phyloP scores from a whole-genome alignment of 2,329 filamentous ascomycete species.

The Escovopsis sp. region DNA sequence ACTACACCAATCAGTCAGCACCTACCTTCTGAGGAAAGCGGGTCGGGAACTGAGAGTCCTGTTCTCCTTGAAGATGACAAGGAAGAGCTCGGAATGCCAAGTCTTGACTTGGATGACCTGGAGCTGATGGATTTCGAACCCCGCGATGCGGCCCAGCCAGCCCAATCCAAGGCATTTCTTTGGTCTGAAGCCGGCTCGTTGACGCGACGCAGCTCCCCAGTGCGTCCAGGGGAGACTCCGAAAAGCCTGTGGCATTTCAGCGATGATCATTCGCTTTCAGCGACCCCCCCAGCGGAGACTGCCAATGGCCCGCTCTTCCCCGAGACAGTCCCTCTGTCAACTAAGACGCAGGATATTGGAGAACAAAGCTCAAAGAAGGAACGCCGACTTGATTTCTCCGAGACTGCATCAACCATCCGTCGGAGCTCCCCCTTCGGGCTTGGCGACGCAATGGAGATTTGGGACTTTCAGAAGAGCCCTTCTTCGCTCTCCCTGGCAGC shows the following conservation, averaged over 20 bases:
- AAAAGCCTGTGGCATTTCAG: conserved; percentile 12
- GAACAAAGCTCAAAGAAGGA: background rate
- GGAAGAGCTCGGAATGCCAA: conserved; percentile 1
- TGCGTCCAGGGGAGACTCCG: conserved; percentile 6
- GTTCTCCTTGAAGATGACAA: background rate
- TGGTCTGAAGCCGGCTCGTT: conserved; percentile 17
- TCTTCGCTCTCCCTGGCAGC: background rate
- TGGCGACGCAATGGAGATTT: conserved; percentile 5
- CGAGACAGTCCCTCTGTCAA: conserved; percentile 17
- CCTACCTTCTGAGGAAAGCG: background rate
- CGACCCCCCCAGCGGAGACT: conserved; percentile 11
- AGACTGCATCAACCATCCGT: conserved; percentile 19
- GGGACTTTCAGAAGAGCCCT: conserved; percentile 8
- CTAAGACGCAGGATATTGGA: background rate
- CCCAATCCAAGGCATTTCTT: conserved; percentile 6
- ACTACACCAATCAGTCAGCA: conserved; percentile 18
- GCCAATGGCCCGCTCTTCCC: conserved; percentile 12
- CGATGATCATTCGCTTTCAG: conserved; percentile 10
- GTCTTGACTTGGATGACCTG: conserved; percentile 12
- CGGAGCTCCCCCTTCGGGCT: conserved; percentile 17
- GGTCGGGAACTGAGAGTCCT: background rate
- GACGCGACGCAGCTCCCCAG: conserved; percentile 18
- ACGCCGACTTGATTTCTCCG: conserved; percentile 17
- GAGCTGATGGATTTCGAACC: conserved; percentile 10
- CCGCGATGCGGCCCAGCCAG: background rate